Conservation (phyloP, 345 rosid genomes). For the Acer saccharum region DNA sequence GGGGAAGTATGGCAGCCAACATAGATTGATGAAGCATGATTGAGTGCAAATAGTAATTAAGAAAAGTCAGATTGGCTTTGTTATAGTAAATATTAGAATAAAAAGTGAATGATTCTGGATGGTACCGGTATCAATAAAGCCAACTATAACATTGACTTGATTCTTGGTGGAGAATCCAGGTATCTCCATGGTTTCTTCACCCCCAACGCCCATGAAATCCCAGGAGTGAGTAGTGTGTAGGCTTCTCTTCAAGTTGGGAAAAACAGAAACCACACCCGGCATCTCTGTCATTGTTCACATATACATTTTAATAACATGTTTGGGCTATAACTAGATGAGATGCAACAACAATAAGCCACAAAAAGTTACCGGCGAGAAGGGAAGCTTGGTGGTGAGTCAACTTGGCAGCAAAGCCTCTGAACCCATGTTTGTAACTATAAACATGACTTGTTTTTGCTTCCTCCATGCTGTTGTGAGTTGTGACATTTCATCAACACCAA, state of each 20-base stretch:
- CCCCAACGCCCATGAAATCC: slow-evolving; percentile 61
- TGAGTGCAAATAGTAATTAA: background rate
- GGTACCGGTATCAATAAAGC: slow-evolving; percentile 56
- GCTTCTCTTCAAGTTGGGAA: slow-evolving; percentile 49
- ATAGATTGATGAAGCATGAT: background rate
- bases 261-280: slow-evolving; percentile 59
- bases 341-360: background rate
- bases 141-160: slow-evolving; percentile 50
- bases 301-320: background rate
- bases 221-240: slow-evolving; percentile 62
- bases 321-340: background rate
- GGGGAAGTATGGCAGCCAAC: background rate
- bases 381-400: slow-evolving; percentile 45
- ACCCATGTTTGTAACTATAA: slow-evolving; percentile 48
- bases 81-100: background rate
- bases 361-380: slow-evolving; percentile 39
- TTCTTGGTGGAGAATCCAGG: slow-evolving; percentile 54
- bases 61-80: background rate
- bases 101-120: background rate
- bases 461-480: slow-evolving; percentile 34
- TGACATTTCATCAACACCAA: background rate
- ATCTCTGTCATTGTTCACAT: slow-evolving; percentile 32
- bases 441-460: slow-evolving; percentile 46
- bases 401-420: slow-evolving; percentile 56
- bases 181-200: slow-evolving; percentile 50